Evolutionary conservation across 768 basidiomycete species (phyloP).

Genomic region (Daedaleopsis sinensis): DNA sequence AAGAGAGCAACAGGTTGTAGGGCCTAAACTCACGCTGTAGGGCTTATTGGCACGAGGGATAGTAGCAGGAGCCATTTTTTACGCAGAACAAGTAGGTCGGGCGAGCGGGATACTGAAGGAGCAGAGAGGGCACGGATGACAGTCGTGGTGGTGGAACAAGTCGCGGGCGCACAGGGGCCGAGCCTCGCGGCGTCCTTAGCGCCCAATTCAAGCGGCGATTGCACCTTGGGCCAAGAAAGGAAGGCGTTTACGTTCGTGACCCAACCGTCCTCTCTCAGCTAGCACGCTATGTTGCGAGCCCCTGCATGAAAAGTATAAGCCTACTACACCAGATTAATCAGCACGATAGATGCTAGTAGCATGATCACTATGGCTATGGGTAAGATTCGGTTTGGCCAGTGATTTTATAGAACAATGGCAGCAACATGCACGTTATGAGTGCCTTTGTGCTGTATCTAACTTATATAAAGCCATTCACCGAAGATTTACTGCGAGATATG

Average conservation of each 20-base stretch:
- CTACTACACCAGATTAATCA: too few relatives aligned
- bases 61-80: conserved; percentile 10
- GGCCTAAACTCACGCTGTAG: conserved; percentile 18
- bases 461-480: too few relatives aligned
- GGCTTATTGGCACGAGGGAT: conserved; percentile 30
- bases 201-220: conserved; percentile 8
- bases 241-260: conserved; percentile 11
- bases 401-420: too few relatives aligned
- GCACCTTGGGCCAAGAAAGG: conserved; percentile 5
- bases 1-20: background rate
- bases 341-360: too few relatives aligned
- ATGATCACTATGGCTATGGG: too few relatives aligned
- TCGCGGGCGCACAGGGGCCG: background rate
- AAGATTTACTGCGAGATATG: too few relatives aligned
- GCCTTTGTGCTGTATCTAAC: too few relatives aligned
- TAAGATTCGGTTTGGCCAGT: too few relatives aligned
- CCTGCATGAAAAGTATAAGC: too few relatives aligned
- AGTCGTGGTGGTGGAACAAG: conserved; percentile 7
- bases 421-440: too few relatives aligned
- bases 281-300: too few relatives aligned
- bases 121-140: background rate
- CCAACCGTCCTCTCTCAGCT: too few relatives aligned
- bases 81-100: background rate
- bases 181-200: background rate
- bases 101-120: background rate